phyloP scores from a whole-genome alignment of 495 filamentous ascomycete genomes.

The Aspergillus cristatus region DNA sequence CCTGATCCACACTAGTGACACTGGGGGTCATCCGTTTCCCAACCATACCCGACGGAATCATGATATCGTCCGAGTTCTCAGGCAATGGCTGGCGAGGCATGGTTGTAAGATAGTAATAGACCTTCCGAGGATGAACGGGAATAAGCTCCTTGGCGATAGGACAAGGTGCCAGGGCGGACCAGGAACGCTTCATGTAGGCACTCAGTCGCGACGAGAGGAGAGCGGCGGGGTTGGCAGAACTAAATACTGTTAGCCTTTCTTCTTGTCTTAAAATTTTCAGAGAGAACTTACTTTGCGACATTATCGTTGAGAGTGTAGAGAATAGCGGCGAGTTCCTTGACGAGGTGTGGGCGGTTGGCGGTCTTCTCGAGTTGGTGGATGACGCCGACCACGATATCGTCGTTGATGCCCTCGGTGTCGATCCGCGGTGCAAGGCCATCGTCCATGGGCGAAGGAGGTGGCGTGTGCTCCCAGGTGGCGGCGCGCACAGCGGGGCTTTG shows the following conservation, averaged over 20 bases:
- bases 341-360: conserved; percentile 83
- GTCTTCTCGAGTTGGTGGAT: conserved; percentile 87
- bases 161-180: conserved; percentile 73
- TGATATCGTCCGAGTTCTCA: conserved; percentile 50
- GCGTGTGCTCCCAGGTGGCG: conserved; percentile 59
- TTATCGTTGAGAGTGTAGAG: conserved; percentile 67
- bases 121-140: conserved; percentile 83
- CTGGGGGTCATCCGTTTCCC: conserved; percentile 69
- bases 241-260: conserved; percentile 43
- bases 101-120: conserved; percentile 92
- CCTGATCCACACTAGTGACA: conserved; percentile 61
- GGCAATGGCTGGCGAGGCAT: conserved; percentile 75
- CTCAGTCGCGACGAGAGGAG: conserved; percentile 89
- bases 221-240: conserved; percentile 90
- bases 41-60: conserved; percentile 29
- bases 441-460: conserved; percentile 72
- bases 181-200: conserved; percentile 79
- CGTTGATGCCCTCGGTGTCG: conserved; percentile 81
- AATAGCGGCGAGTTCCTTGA: conserved; percentile 85
- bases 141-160: conserved; percentile 89
- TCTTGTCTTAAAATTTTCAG: neutral
- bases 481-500: conserved; percentile 34
- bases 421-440: conserved; percentile 48
- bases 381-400: conserved; percentile 89
- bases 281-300: conserved; percentile 85